Evolutionary conservation across 129 eudicot genomes (phyloP).

Genomic region (Ambrosia artemisiifolia): DNA sequence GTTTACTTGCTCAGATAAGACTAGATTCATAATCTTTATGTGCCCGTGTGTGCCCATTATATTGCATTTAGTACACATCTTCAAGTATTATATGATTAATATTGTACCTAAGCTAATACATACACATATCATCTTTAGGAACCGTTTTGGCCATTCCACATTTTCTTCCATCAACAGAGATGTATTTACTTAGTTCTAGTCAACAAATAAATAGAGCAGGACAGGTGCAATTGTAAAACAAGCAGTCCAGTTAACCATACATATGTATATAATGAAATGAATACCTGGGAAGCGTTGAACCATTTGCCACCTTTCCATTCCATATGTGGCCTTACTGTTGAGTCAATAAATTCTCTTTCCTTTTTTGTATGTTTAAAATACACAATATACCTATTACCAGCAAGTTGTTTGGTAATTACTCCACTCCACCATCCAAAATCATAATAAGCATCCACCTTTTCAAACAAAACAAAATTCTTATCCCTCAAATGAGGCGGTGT

Average conservation of each 20-base stretch:
- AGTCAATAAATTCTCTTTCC: slow-evolving; percentile 45
- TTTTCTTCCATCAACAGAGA: neutral
- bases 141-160: neutral
- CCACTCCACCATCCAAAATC: slow-evolving; percentile 89
- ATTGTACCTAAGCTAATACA: neutral
- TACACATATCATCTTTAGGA: neutral
- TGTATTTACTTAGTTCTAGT: neutral
- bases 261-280: slow-evolving; percentile 1
- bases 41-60: neutral
- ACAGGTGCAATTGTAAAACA: neutral
- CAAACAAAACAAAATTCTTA: slow-evolving; percentile 55
- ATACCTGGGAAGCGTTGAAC: slow-evolving; percentile 80
- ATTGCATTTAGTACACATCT: neutral
- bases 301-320: slow-evolving; percentile 90
- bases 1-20: neutral
- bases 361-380: slow-evolving; percentile 46
- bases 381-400: slow-evolving; percentile 62
- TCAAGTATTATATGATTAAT: neutral
- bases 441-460: slow-evolving; percentile 69
- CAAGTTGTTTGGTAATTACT: slow-evolving; percentile 60
- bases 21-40: neutral
- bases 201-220: neutral
- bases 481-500: slow-evolving; percentile 67
- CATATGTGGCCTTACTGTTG: slow-evolving; percentile 66
- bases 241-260: neutral